Base-by-base conservation (phyloP, 495 filamentous ascomycete genomes). In the Aspergillus sclerotioniger region DNA sequence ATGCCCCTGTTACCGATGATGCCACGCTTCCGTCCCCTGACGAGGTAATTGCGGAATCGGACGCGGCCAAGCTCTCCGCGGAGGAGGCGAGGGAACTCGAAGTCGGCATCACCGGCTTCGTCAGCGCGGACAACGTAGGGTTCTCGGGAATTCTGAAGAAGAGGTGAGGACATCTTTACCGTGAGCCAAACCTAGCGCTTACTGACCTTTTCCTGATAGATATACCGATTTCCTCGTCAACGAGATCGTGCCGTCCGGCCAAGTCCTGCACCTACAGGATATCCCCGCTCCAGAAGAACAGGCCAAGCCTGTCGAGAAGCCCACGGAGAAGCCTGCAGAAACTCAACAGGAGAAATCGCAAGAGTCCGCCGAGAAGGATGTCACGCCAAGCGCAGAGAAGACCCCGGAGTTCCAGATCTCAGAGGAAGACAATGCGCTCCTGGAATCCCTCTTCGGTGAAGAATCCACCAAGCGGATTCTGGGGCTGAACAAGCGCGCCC, bases 191-290 rank as follows among this genome's bases (percentile, higher is more conserved):
- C 9, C 32, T 8, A 8, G n/a, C 6, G 16, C 15, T n/a, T 25
- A 25, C 25, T 25, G 25, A 25, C 50, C 51, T 48, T 9, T 35
- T 57, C 25, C 44, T 58, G 43, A 8, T 58, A 94, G 91, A 62
- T 98, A 91, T 72, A 96, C 92, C 13, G 94, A 98, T 68, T 98
- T 98, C 71, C 75, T 93, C 49, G 94, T 98, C 56, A 91, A 96
- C 68, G 94, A 98, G 74, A 94, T 98, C 61, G 71, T 81, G 13
- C 87, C 85, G 10, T 82, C 86, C 67, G 93, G 92, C 12, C 75
- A 84, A 49, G 92, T 96, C 3, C 64, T 93, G 44, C 91, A 96
- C 71, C 80, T 98, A 45, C 68, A 73, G 57, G 74, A 76, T 73
- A 55, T 82, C 46, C 68, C 71, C 20, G 57, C 70, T 19, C 61